phyloP scores from a whole-genome alignment of 1,139 yeast species.

The Debaryomyces subglobosus region DNA sequence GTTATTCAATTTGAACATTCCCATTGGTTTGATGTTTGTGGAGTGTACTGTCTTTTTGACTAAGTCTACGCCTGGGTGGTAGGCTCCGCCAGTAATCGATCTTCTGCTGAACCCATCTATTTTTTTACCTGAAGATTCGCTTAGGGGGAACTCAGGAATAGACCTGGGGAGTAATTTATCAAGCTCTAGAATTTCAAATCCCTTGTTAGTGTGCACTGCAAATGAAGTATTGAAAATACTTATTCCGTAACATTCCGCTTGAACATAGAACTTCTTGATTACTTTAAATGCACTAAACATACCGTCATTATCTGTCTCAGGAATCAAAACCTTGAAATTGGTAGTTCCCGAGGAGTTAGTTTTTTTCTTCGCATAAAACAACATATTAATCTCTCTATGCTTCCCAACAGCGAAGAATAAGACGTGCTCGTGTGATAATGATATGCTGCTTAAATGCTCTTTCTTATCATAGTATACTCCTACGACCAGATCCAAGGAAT shows the following conservation, averaged over 20 bases:
- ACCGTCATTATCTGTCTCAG: slow-evolving; percentile 53
- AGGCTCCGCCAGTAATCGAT: slow-evolving; percentile 11
- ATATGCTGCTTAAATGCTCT: slow-evolving; percentile 32
- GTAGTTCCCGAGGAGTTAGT: slow-evolving; percentile 47
- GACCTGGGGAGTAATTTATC: slow-evolving; percentile 61
- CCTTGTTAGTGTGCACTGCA: slow-evolving; percentile 68
- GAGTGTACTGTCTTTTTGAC: slow-evolving; percentile 38
- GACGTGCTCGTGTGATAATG: slow-evolving; percentile 43
- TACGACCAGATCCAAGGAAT: slow-evolving; percentile 53
- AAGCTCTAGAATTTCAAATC: slow-evolving; percentile 67
- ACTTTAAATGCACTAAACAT: slow-evolving; percentile 55
- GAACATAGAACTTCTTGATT: slow-evolving; percentile 50
- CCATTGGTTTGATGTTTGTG: slow-evolving; percentile 54
- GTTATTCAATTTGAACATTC: slow-evolving; percentile 62
- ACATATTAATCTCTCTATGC: slow-evolving; percentile 60
- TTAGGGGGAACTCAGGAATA: slow-evolving; percentile 48
- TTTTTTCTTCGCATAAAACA: slow-evolving; percentile 56
- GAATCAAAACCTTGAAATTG: slow-evolving; percentile 54
- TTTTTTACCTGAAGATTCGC: slow-evolving; percentile 20
- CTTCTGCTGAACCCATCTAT: slow-evolving; percentile 38
- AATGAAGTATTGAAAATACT: slow-evolving; percentile 63
- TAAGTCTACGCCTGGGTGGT: slow-evolving; percentile 30
- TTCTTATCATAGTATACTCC: slow-evolving; percentile 40
- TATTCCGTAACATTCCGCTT: slow-evolving; percentile 58
- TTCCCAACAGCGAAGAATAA: slow-evolving; percentile 63